Evolutionary conservation across 1,284 basidiomycete genomes (phyloP), one percentile per base, ranked within the genome.

Genomic region (Salmacisia buchloeana): DNA sequence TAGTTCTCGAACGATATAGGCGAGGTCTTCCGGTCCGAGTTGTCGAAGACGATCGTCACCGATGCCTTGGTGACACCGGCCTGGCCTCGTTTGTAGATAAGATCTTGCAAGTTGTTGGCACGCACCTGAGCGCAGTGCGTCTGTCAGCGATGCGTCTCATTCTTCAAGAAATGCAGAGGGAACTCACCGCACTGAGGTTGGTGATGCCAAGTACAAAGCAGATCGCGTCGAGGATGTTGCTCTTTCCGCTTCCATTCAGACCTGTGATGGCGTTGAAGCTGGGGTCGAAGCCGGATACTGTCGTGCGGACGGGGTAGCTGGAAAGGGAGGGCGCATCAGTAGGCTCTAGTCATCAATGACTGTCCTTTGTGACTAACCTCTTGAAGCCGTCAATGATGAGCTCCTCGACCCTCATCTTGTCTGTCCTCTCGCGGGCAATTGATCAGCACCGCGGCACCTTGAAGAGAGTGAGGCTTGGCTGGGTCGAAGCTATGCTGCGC

Each of bases 41-140:
- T 99, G 84, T 98, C 92, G 80, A 99, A 99, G 1, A 98, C 94
- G 75, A 98, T 93, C 15, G 96, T 97, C 2, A 99, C 96, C 66
- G 92, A 94, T 0, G 96, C 96, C 83, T 96, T 96, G 3, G 92
- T 94, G 65, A 98, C 85, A 21, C 96, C 96, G 10, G 96, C 94
- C 80, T 97, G 94, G 2, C 96, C 96, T 52, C 94, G 91, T 81
- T 91, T 96, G 85, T 96, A 96, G 66, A 98, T 97, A 70, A 98
- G 86, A 80, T 99, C 96, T 81, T 94, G 91, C 73, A 96, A 89
- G 81, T 97, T 98, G 72, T 89, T 87, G 1, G 94, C 96, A 68
- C 94, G 89, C 84, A 97, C 59, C 60, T 62, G 61, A 2, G 43
- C 21, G 34, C 35, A 25, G 1, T 7, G 3, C 68, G 89, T 92